Evolutionary conservation across 1,284 basidiomycete genomes (phyloP).

Genomic region (Boletus mariae): DNA sequence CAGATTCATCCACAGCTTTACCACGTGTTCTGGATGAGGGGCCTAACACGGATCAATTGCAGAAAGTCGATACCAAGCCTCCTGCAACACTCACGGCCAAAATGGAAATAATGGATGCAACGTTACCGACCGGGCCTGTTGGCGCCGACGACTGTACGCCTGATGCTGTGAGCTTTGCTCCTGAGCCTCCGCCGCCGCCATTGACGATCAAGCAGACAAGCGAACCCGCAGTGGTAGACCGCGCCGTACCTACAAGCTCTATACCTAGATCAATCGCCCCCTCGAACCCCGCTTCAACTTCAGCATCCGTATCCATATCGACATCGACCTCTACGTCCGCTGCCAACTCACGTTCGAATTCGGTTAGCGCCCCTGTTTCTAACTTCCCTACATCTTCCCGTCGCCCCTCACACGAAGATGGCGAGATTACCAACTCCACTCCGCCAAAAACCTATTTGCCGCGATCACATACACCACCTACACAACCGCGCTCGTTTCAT

Average conservation of each 20-base stretch:
- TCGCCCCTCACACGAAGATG: constrained; percentile 47
- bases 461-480: constrained; percentile 42
- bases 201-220: constrained; percentile 23
- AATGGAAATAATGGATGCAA: constrained; percentile 30
- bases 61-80: constrained; percentile 4
- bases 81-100: constrained; percentile 30
- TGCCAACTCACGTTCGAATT: constrained; percentile 30
- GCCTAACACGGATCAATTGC: constrained; percentile 9
- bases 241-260: not conserved
- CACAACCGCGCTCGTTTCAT: constrained; percentile 45
- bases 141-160: constrained; percentile 19
- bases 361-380: constrained; percentile 17
- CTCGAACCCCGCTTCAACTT: constrained; percentile 6
- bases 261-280: not conserved
- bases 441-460: constrained; percentile 36
- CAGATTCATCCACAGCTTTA: not conserved
- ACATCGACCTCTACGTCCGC: constrained; percentile 26
- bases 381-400: constrained; percentile 12
- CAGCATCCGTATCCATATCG: constrained; percentile 17
- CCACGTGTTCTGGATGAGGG: constrained; percentile 5
- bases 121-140: constrained; percentile 22
- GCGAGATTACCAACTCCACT: constrained; percentile 45
- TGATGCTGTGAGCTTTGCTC: constrained; percentile 29
- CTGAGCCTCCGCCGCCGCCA: constrained; percentile 35
- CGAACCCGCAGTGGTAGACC: constrained; percentile 15